A percentile compares a stretch with the other conserved stretches of the same genome.
These are phyloP conservation scores for Lyophyllum shimeji DNA, from an alignment of 768 basidiomycete species.

Conservation along the genomic window DNA sequence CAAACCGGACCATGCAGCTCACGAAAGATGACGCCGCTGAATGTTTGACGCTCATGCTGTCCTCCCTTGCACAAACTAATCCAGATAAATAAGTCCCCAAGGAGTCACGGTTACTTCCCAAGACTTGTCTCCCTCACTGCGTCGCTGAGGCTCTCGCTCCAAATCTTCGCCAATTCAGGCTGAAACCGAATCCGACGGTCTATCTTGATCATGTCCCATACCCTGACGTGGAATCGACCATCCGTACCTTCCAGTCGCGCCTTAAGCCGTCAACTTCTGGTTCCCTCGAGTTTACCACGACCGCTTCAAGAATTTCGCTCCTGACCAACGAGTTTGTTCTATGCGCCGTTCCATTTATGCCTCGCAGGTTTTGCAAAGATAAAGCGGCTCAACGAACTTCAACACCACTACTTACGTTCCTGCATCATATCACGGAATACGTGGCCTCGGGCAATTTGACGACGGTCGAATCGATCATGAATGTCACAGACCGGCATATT, in stretches of 20 bases:
- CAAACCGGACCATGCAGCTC: neutral
- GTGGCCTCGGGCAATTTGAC: constrained; percentile 27
- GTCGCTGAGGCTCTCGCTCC: neutral
- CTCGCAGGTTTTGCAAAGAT: constrained; percentile 21
- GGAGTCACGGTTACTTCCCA: neutral
- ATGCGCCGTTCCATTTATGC: constrained; percentile 44
- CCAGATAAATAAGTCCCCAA: neutral
- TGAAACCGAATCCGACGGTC: neutral
- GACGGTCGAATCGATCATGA: constrained; percentile 33
- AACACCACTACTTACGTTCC: constrained; percentile 35
- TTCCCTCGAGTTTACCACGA: constrained; percentile 34
- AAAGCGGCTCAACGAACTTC: constrained; percentile 25
- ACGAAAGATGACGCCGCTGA: neutral
- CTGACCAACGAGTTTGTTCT: constrained; percentile 37
- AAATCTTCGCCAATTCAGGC: neutral
- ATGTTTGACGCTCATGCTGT: constrained; percentile 3
- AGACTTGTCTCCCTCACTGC: neutral
- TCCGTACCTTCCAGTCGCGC: constrained; percentile 22
- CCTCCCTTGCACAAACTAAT: neutral
- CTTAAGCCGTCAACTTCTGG: constrained; percentile 17
- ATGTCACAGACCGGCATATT: constrained; percentile 38
- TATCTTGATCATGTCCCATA: constrained; percentile 22
- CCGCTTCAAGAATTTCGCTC: constrained; percentile 32
- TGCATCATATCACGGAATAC: constrained; percentile 36
- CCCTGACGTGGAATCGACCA: constrained; percentile 19